Percentiles rank a stretch among this genome's conserved stretches.
Conservation (phyloP, 2,329 filamentous ascomycete species). For the Pestalotiopsis fici region DNA sequence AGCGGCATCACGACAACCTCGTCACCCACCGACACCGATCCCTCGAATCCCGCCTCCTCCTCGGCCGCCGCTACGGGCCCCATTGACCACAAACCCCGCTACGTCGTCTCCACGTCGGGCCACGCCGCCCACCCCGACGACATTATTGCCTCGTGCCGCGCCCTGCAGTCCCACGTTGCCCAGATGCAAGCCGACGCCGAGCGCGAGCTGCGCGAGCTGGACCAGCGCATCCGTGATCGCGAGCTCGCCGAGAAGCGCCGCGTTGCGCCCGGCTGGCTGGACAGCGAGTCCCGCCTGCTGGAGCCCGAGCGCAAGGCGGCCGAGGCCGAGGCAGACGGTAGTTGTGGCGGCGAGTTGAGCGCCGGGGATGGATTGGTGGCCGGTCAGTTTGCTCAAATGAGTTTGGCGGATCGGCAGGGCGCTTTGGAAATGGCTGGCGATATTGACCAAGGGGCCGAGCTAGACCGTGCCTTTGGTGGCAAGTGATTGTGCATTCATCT, state of each 20-base stretch:
- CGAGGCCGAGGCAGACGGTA: not conserved
- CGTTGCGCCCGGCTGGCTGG: slow-evolving; percentile 79
- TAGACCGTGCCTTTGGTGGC: slow-evolving; percentile 59
- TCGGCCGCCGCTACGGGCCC: not conserved
- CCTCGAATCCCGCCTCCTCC: no score
- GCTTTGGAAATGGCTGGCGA: slow-evolving; percentile 36
- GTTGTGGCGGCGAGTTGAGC: slow-evolving; percentile 14
- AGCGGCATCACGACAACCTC: slow-evolving; percentile 47
- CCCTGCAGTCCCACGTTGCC: slow-evolving; percentile 74
- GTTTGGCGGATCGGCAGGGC: slow-evolving; percentile 21
- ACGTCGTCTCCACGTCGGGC: slow-evolving; percentile 76
- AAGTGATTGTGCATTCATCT: slow-evolving; percentile 36
- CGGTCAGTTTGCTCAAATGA: slow-evolving; percentile 29
- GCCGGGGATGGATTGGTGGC: slow-evolving; percentile 13
- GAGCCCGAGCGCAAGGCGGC: slow-evolving; percentile 59
- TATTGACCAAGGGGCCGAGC: slow-evolving; percentile 53
- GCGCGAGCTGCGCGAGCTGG: slow-evolving; percentile 67
- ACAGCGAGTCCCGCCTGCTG: slow-evolving; percentile 70
- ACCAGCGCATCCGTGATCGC: slow-evolving; percentile 63
- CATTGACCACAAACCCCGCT: slow-evolving; percentile 55
- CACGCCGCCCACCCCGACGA: slow-evolving; percentile 85
- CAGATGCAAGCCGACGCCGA: slow-evolving; percentile 70
- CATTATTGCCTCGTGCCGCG: slow-evolving; percentile 79
- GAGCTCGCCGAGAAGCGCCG: slow-evolving; percentile 79
- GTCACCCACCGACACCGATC: slow-evolving; percentile 22